Conservation (phyloP, 345 rosid species). For the Salix koriyanagi region DNA sequence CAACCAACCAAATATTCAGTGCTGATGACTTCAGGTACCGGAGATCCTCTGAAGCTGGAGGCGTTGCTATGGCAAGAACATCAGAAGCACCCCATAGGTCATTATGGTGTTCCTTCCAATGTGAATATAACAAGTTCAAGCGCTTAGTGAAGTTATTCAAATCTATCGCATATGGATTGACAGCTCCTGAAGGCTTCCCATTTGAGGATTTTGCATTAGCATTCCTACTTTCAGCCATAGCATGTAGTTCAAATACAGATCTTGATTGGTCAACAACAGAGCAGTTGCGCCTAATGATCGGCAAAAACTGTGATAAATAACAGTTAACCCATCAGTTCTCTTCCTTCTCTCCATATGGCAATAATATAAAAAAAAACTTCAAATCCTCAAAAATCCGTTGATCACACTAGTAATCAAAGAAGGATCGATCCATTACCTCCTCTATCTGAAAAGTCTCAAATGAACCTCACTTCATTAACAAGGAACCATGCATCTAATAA, state of each 20-base stretch:
- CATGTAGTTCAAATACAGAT: background rate
- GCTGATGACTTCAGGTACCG: conserved; percentile 89
- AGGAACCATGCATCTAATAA: background rate
- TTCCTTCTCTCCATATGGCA: background rate
- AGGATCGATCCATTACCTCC: background rate
- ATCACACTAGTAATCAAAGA: background rate
- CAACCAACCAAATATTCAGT: conserved; percentile 81
- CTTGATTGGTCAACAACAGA: background rate
- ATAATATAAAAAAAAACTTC: background rate
- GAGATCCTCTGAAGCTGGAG: conserved; percentile 80
- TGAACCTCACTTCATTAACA: background rate
- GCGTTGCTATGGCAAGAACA: conserved; percentile 70
- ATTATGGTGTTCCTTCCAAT: conserved; percentile 55
- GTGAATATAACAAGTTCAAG: conserved; percentile 55
- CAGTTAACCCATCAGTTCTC: background rate
- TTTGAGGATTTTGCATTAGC: conserved; percentile 44
- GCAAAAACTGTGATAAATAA: conserved; percentile 4
- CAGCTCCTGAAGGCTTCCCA: conserved; percentile 28
- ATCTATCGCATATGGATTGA: conserved; percentile 50
- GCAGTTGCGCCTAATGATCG: background rate
- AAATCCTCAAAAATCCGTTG: background rate
- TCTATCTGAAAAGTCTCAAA: background rate
- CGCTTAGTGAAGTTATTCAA: conserved; percentile 57
- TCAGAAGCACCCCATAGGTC: conserved; percentile 71
- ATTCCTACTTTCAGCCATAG: conserved; percentile 64